Evolutionary conservation across 176 grass and related monocot genomes (phyloP), one percentile per base, ranked within the genome.

Genomic region (Triticum timopheevii): DNA sequence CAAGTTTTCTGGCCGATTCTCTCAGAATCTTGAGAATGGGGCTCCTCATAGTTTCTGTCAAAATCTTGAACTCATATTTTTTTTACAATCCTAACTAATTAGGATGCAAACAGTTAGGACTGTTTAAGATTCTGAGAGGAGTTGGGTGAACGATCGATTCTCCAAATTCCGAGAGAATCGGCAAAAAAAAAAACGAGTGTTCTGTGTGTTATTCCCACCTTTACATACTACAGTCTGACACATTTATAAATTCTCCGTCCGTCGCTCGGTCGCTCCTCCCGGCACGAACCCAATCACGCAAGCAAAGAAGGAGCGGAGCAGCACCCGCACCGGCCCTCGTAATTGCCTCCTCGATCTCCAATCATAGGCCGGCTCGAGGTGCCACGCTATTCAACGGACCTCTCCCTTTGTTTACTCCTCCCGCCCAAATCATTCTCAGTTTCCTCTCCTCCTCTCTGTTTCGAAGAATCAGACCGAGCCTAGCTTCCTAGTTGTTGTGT

Each of bases 291-390:
- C 34, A 77, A 40, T 4, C 75, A 42, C 22, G 10, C 65, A 54
- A 75, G 24, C 23, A 7, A 54, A 54, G 50, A 61, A 65, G 67
- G 62, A 73, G 31, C 52, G 17, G 4, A 81, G 84, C 71, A 74
- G 2, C 71, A 47, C 71, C 10, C 71, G 69, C 70, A 87, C 61
- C 62, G 13, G 24, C 39, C 36, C 36, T 70, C 65, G 61, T 83
- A 22, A 42, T 63, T 64, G 36, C 11, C 6, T 84, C 11, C 6
- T 84, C 35, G 54, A 64, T 75, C 47, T 76, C 62, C 83, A 90
- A 39, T 82, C 78, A 76, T 85, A 89, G 88, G 88, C 22, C 83
- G 69, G 88, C 83, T 90, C 78, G 83, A 90, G 83, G 88, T 69
- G 78, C 70, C 62, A 70, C 88, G 36, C 78, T 8, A 38, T 82